phyloP scores from a whole-genome alignment of 2,329 filamentous ascomycete species.

The Byssochlamys sp. region DNA sequence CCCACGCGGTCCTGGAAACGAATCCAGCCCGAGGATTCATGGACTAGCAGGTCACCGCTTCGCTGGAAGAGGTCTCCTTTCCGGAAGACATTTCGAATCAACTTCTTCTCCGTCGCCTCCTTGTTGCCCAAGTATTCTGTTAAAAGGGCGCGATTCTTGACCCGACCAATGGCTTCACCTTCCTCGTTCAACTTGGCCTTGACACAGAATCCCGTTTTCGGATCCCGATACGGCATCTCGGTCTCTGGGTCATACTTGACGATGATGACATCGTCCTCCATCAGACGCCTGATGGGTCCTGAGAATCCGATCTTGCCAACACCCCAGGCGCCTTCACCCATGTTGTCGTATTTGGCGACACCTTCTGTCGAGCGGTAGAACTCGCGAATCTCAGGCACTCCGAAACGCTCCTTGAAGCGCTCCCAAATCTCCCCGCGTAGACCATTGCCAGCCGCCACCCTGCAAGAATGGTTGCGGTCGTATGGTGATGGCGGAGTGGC shows the following conservation, averaged over 20 bases:
- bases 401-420: conserved; percentile 46
- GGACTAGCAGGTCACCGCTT: conserved; percentile 37
- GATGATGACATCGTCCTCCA: conserved; percentile 36
- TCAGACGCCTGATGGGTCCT: conserved; percentile 29
- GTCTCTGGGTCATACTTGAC: conserved; percentile 35
- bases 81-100: conserved; percentile 35
- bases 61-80: conserved; percentile 40
- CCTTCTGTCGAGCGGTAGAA: conserved; percentile 43
- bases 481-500: conserved; percentile 36
- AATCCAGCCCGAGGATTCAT: conserved; percentile 34
- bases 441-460: conserved; percentile 40
- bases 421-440: conserved; percentile 42
- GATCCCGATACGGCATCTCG: conserved; percentile 34
- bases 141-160: conserved; percentile 30
- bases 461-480: conserved; percentile 37
- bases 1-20: conserved; percentile 37
- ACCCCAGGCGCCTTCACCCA: conserved; percentile 30
- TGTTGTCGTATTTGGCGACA: conserved; percentile 38
- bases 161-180: conserved; percentile 38
- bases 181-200: conserved; percentile 29
- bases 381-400: conserved; percentile 38
- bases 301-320: conserved; percentile 38
- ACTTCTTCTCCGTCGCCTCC: conserved; percentile 36
- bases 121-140: conserved; percentile 35
- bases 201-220: conserved; percentile 36